Evolutionary conservation across 371 early-diverging fungal species (phyloP), one percentile per base, ranked within the genome.

Genomic region (Mortierella sp.): DNA sequence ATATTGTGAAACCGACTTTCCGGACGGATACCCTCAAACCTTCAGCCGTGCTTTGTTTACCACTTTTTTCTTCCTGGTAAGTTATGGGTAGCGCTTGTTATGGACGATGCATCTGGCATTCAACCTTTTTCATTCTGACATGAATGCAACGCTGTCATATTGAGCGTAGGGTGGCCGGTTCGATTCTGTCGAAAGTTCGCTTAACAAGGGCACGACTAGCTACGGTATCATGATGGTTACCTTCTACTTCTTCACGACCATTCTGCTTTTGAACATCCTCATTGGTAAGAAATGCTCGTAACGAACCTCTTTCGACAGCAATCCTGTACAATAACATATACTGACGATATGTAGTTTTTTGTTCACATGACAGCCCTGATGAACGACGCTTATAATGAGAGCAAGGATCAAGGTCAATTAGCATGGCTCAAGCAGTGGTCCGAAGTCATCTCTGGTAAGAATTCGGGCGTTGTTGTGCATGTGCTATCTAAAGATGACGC

Each of bases 381-480:
- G 77, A 77, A 77, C 51, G 77, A 77, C n/a, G 77, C 66, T 0
- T 77, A 45, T 47, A 66, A 61, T 22, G 67, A 77, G 48, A 66
- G 70, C 41, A 69, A 55, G 51, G 43, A 62, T 24, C 49, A 65
- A 55, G 77, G 77, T 16, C 51, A 77, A 22, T 44, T 65, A 8
- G 77, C 77, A 1, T 70, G 70, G 70, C 49, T 69, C 9, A 77
- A 77, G 40, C 77, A 66, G 43, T 65, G 61, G 70, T 77, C 70
- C 5, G 70, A 70, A 25, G 70, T 77, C 19, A 70, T 77, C 34
- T 40, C 63, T 10, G 70, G 70, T 69, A 63, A 58, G 63, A n/a
- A n/a, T n/a, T n/a, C n/a, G n/a, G n/a, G n/a, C n/a, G n/a, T n/a
- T n/a, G n/a, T n/a, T n/a, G n/a, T n/a, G n/a, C n/a, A n/a, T n/a